A percentile compares a stretch with the other conserved stretches of the same genome.
phyloP scores from a whole-genome alignment of 495 filamentous ascomycete species.

The Penicillium cosmopolitanum region DNA sequence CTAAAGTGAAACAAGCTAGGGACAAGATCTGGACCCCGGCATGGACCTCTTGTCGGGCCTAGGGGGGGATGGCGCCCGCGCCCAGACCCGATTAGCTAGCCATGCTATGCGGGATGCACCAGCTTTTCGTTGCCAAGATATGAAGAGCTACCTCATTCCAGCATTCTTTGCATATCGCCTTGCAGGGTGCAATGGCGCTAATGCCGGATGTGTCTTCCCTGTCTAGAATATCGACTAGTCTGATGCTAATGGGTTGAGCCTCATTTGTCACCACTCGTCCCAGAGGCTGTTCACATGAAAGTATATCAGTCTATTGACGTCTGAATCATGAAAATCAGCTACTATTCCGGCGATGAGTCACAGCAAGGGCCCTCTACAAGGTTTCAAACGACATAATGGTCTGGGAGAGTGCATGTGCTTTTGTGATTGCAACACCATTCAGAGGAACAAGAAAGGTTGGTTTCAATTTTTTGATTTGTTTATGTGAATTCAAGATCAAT shows the following conservation, averaged over 20 bases:
- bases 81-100: conserved; percentile 1
- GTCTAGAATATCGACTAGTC: background rate
- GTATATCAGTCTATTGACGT: background rate
- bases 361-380: background rate
- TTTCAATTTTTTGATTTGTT: no score
- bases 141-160: background rate
- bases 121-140: background rate
- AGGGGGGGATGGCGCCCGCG: background rate
- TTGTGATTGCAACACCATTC: background rate
- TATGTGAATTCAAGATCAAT: no score
- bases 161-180: background rate
- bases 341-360: background rate
- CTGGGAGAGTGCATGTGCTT: background rate
- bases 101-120: background rate
- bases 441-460: background rate
- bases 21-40: background rate
- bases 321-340: no score
- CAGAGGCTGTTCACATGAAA: background rate
- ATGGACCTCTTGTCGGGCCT: background rate
- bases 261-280: background rate
- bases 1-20: background rate
- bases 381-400: no score
- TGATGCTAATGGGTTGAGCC: background rate
- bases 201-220: background rate
- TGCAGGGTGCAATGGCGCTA: background rate